phyloP scores from a whole-genome alignment of 1,284 basidiomycete genomes.

The Serendipita sp. region DNA sequence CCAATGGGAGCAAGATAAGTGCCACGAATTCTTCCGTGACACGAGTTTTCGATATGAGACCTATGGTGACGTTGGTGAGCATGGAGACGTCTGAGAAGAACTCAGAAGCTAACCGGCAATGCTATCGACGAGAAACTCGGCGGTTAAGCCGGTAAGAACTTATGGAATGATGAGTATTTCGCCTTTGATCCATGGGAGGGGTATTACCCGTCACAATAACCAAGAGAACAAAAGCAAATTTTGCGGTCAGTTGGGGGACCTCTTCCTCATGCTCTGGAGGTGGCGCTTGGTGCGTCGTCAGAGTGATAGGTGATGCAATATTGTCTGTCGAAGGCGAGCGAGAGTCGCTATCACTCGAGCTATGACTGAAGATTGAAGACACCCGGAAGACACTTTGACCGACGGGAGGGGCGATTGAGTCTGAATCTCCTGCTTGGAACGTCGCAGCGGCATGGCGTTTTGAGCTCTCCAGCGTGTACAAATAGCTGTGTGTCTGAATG shows the following conservation, averaged over 20 bases:
- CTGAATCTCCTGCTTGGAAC: slow-evolving; percentile 15
- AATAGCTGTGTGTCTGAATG: slow-evolving; percentile 13
- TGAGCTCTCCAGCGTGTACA: slow-evolving; percentile 11
- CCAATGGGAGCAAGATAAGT: slow-evolving; percentile 71
- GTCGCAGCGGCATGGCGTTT: slow-evolving; percentile 13
- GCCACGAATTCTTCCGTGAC: slow-evolving; percentile 72
- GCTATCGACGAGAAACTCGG: slow-evolving; percentile 6
- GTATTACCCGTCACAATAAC: slow-evolving; percentile 29
- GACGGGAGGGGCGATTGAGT: slow-evolving; percentile 17
- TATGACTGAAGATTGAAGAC: slow-evolving; percentile 10
- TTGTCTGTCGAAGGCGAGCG: slow-evolving; percentile 18
- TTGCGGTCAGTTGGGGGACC: slow-evolving; percentile 32
- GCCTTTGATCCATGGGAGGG: slow-evolving; percentile 15
- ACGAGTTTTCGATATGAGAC: slow-evolving; percentile 20
- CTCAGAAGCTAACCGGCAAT: slow-evolving; percentile 20
- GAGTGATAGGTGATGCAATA: slow-evolving; percentile 14
- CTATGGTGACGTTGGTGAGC: neutral
- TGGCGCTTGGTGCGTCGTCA: slow-evolving; percentile 14
- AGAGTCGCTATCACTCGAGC: slow-evolving; percentile 4
- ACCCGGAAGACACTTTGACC: slow-evolving; percentile 19
- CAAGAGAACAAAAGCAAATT: slow-evolving; percentile 27
- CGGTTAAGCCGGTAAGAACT: slow-evolving; percentile 1
- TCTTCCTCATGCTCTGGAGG: slow-evolving; percentile 24
- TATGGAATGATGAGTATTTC: slow-evolving; percentile 15
- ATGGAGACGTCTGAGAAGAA: slow-evolving; percentile 15